Base-by-base conservation (phyloP, 805 yeast genomes). In the Jamesozyma rosinii region DNA sequence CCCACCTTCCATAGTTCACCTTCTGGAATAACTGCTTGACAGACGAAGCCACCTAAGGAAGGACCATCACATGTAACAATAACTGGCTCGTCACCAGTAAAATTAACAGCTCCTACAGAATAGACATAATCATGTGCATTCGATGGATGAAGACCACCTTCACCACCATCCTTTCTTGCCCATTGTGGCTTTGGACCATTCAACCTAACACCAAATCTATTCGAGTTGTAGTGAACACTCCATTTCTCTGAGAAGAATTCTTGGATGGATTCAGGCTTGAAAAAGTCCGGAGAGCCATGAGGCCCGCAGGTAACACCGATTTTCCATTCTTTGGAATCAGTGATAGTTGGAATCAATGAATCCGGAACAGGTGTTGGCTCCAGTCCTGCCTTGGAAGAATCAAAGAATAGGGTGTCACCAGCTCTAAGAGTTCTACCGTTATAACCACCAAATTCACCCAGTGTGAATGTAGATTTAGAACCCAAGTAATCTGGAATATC, bases 1-100 rank as follows among this genome's bases (percentile, higher is more conserved):
- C 98, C 98, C 59, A 92, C 84, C 69, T 92, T 92, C 97, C 97
- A 90, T 82, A 92, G 78, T 68, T 92, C 98, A 34, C 94, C 86
- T 58, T 88, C 94, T 13, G 87, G 84, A 50, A 92, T 95, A 46
- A 92, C 97, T 8, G 95, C 97, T 59, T 88, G 83, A 66, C 97
- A 90, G 29, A 90, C 97, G 59, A 90, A 92, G 1, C 98, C 98
- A 58, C 98, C 97, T 45, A 90, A 75, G 10, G 95, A 84, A 35
- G 98, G 97, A 49, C 97, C 97, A 67, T 90, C 98, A 60, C 97
- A 86, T 2, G 97, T 87, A 63, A 90, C 73, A 50, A 90, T 88
- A 29, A 90, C 98, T 1, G 97, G 97, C 65, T 90, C 97, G 66
- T 92, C 97, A 66, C 98, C 98, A 30, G 97, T 92, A 63, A 92